A percentile compares a stretch with the other conserved stretches of the same genome.
Conservation (phyloP, 139 green algal genomes). For the Chlorella sp. region DNA sequence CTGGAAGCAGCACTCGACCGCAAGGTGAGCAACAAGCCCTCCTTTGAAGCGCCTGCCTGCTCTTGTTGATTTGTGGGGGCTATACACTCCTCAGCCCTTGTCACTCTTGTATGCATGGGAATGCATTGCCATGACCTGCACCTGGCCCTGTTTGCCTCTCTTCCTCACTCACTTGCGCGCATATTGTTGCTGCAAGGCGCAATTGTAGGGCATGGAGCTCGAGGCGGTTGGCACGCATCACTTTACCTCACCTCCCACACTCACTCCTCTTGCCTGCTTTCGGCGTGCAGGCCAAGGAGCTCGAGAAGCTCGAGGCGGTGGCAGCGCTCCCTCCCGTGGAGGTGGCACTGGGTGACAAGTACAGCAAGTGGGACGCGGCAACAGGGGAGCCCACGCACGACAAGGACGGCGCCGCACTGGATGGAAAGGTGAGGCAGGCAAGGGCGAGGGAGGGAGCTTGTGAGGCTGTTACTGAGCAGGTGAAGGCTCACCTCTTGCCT, state of each 20-base stretch:
- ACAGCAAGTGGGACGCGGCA: slow-evolving; percentile 51
- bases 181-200: no score
- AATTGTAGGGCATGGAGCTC: no score
- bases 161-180: background rate
- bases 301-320: slow-evolving; percentile 62
- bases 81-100: no score
- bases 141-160: background rate
- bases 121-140: background rate
- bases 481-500: background rate
- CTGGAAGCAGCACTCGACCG: slow-evolving; percentile 26
- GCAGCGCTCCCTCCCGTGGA: slow-evolving; percentile 34
- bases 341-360: slow-evolving; percentile 61
- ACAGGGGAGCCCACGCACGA: slow-evolving; percentile 73
- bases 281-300: slow-evolving; percentile 42
- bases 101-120: background rate
- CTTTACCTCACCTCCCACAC: background rate
- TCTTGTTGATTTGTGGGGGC: no score
- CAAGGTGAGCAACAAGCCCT: slow-evolving; percentile 34
- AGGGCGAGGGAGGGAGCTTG: background rate
- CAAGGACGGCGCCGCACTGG: slow-evolving; percentile 66
- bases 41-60: no score
- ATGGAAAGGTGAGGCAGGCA: slow-evolving; percentile 62
- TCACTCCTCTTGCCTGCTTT: background rate
- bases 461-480: background rate
- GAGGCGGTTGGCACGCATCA: no score